Conservation (phyloP, 2,329 filamentous ascomycete genomes). For the Thelonectria discophora region DNA sequence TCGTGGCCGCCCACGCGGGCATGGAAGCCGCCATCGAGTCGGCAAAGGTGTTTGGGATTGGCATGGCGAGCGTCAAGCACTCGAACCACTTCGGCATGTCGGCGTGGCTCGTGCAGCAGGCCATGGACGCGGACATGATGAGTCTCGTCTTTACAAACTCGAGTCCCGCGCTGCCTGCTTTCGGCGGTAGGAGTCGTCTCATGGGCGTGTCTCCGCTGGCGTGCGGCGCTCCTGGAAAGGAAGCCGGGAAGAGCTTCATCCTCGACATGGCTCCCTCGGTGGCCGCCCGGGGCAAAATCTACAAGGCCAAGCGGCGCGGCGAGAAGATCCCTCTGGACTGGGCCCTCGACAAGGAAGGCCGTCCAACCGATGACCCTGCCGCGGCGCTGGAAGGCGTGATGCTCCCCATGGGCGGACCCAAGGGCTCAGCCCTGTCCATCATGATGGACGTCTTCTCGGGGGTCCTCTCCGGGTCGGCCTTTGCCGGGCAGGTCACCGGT, state of each 20-base stretch:
- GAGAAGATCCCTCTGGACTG: conserved; percentile 77
- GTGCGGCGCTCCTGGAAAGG: conserved; percentile 74
- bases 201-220: conserved; percentile 80
- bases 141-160: conserved; percentile 76
- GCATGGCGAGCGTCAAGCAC: conserved; percentile 78
- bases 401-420: conserved; percentile 86
- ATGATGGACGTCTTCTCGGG: conserved; percentile 94
- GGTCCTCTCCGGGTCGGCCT: conserved; percentile 78
- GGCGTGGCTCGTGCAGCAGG: conserved; percentile 82
- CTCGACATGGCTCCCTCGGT: conserved; percentile 79
- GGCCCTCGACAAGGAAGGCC: conserved; percentile 77
- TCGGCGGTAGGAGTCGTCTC: conserved; percentile 73
- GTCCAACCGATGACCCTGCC: conserved; percentile 74
- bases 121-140: conserved; percentile 76
- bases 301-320: conserved; percentile 72
- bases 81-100: conserved; percentile 88
- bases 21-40: conserved; percentile 75
- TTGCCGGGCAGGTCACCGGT: conserved; percentile 78
- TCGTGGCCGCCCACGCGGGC: conserved; percentile 71
- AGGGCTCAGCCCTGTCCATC: conserved; percentile 78
- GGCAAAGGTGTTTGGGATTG: conserved; percentile 73
- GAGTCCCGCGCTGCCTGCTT: conserved; percentile 75
- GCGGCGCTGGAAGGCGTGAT: conserved; percentile 79
- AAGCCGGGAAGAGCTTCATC: conserved; percentile 67
- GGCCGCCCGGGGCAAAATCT: conserved; percentile 76